Evolutionary conservation across 1,284 basidiomycete species (phyloP), one percentile per base, ranked within the genome.

Genomic region (Trichosporon sp.): DNA sequence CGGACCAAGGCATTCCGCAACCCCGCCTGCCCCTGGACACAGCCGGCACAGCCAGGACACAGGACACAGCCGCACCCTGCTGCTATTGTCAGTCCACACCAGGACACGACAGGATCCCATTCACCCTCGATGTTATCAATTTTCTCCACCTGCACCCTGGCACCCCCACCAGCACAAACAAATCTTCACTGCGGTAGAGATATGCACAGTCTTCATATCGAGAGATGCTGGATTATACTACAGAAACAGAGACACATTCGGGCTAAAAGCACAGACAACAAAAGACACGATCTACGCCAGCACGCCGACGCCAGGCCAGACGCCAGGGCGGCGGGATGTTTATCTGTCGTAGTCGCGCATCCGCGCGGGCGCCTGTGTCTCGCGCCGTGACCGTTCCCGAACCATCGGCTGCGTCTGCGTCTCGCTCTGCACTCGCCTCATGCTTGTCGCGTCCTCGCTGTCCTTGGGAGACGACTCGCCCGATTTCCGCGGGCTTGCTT

Each of bases 281-380:
- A 56, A 25, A 23, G 23, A 47, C 44, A 53, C 47, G 51, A 56
- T 56, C 51, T 27, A 56, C 51, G 38, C 38, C 38, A 42, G 13
- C 25, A 56, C 51, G 12, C 38, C 2, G 13, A 13, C 38, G 38
- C 38, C 11, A 18, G 12, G 11, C n/a, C n/a, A n/a, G n/a, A n/a
- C n/a, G n/a, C n/a, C n/a, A n/a, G n/a, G n/a, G n/a, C n/a, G n/a
- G n/a, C 56, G 11, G 11, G 3, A 21, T 25, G 21, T 32, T 47
- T 68, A 68, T 29, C 42, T 38, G 47, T 75, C 75, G 51, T 79
- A 80, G 70, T 80, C 78, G 60, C 74, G 75, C 73, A 80, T 70
- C 35, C 77, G 69, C 34, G 73, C 74, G 4, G 78, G 78, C 29
- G 75, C 53, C 31, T 73, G 75, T 0, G 74, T 74, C 69, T 80